A percentile compares a stretch with the other conserved stretches of the same genome.
These are phyloP conservation scores for Macrolepiota dolichaula DNA, from an alignment of 768 basidiomycete genomes.

Conservation along the genomic window DNA sequence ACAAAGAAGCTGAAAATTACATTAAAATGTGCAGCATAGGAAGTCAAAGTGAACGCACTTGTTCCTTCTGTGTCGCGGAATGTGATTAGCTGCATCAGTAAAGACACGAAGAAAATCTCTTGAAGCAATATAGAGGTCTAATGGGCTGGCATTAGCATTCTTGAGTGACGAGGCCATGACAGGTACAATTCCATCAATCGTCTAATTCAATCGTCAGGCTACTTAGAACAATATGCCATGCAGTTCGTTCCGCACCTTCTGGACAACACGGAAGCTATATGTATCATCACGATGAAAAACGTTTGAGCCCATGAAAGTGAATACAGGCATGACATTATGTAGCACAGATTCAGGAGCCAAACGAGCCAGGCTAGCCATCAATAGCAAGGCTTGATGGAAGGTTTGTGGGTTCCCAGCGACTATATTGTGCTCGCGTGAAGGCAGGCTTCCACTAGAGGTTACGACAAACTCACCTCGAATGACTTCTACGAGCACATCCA, in stretches of 20 bases:
- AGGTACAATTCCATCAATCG: conserved; percentile 90
- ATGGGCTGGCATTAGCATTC: conserved; percentile 43
- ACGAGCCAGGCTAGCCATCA: conserved; percentile 81
- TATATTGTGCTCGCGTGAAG: conserved; percentile 24
- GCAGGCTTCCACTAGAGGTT: no score
- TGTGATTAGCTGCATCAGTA: conserved; percentile 87
- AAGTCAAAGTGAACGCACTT: conserved; percentile 47
- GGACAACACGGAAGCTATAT: conserved; percentile 93
- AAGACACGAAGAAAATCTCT: conserved; percentile 87
- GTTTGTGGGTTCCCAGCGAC: conserved; percentile 92
- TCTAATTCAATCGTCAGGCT: conserved; percentile 41
- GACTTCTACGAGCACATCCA: conserved; percentile 86
- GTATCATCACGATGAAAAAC: conserved; percentile 95
- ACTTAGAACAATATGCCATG: background rate
- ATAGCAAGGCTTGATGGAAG: conserved; percentile 85
- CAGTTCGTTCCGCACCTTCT: conserved; percentile 54
- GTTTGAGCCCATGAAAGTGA: conserved; percentile 99
- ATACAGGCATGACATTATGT: conserved; percentile 95
- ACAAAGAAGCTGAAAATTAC: conserved; percentile 71
- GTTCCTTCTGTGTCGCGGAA: conserved; percentile 89
- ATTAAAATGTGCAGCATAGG: background rate
- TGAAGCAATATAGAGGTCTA: conserved; percentile 66
- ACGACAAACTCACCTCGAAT: conserved; percentile 58
- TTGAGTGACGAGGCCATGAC: conserved; percentile 85
- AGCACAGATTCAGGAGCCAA: conserved; percentile 89